phyloP scores from a whole-genome alignment of 371 early-diverging fungal species.

The Zopfochytrium polystomum region DNA sequence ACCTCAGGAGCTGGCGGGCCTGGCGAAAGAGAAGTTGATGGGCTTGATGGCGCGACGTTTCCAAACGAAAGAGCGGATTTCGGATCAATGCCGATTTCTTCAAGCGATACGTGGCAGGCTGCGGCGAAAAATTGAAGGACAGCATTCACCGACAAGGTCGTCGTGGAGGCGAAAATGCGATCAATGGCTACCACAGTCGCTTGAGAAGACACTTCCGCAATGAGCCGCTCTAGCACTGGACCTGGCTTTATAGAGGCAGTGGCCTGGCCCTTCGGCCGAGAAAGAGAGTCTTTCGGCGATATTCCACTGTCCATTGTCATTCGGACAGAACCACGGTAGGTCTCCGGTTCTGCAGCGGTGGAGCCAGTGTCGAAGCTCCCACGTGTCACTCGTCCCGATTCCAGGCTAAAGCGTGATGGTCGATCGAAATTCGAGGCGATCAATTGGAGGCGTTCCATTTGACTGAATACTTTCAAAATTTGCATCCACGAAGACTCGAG shows the following conservation, averaged over 20 bases:
- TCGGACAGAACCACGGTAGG: not conserved
- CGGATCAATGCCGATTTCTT: conserved; percentile 52
- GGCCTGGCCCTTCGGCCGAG: conserved; percentile 1
- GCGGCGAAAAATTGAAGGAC: conserved; percentile 53
- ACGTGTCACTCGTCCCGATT: not conserved
- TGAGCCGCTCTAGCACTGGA: conserved; percentile 39
- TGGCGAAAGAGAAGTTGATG: not conserved
- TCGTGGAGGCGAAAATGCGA: conserved; percentile 50
- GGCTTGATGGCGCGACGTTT: conserved; percentile 5
- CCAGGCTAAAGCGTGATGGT: conserved; percentile 4
- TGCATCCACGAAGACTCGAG: conserved; percentile 54
- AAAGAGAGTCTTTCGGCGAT: too few relatives aligned
- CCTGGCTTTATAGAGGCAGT: conserved; percentile 13
- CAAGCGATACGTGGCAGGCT: conserved; percentile 49
- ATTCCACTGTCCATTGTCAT: too few relatives aligned
- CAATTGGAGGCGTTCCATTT: conserved; percentile 50
- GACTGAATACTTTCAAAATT: conserved; percentile 44
- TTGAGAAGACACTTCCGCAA: conserved; percentile 46
- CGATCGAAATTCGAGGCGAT: conserved; percentile 23
- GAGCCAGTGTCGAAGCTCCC: not conserved
- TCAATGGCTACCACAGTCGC: conserved; percentile 49
- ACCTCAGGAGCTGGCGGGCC: conserved; percentile 4
- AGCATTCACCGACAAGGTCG: conserved; percentile 44
- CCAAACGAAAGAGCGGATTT: conserved; percentile 19
- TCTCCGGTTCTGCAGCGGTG: conserved; percentile 14